These are phyloP conservation scores for Exophiala sideris DNA, from an alignment of 2,329 filamentous ascomycete species.

Conservation along the genomic window DNA sequence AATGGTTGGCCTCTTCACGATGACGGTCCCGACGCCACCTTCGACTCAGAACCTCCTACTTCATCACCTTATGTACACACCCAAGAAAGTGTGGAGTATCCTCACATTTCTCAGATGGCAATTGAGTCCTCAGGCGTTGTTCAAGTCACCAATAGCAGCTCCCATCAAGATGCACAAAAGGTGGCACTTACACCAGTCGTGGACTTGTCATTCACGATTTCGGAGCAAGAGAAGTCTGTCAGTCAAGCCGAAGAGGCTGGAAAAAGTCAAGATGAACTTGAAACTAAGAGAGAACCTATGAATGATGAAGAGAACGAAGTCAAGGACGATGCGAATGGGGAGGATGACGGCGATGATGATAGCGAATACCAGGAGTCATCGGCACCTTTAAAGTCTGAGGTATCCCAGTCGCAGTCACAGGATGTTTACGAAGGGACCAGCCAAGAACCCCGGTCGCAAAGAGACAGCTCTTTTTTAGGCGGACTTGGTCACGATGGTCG, in stretches of 20 bases:
- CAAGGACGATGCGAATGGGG: not conserved
- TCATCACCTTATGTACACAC: constrained; percentile 23
- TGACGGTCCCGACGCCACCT: not conserved
- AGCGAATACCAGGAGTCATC: not conserved
- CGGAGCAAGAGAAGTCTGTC: not conserved
- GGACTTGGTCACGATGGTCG: constrained; percentile 22
- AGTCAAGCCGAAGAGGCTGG: not conserved
- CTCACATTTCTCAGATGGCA: constrained; percentile 26
- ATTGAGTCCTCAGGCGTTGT: constrained; percentile 12
- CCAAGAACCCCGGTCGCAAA: not conserved
- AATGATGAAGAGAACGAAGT: not conserved
- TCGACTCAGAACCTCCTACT: not conserved
- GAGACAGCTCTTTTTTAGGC: constrained; percentile 22
- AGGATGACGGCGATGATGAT: constrained; percentile 1
- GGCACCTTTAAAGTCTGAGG: constrained; percentile 10
- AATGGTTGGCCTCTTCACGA: not conserved
- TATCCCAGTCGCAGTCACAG: constrained; percentile 15
- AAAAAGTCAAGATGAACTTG: not conserved
- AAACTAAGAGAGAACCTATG: not conserved
- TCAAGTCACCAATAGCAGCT: constrained; percentile 20
- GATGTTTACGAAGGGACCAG: not conserved
- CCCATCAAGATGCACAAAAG: constrained; percentile 28
- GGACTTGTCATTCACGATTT: constrained; percentile 15
- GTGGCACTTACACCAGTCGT: constrained; percentile 16
- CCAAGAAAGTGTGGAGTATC: constrained; percentile 27